phyloP scores from a whole-genome alignment of 2,329 filamentous ascomycete species.

The Penicillium brevicompactum region DNA sequence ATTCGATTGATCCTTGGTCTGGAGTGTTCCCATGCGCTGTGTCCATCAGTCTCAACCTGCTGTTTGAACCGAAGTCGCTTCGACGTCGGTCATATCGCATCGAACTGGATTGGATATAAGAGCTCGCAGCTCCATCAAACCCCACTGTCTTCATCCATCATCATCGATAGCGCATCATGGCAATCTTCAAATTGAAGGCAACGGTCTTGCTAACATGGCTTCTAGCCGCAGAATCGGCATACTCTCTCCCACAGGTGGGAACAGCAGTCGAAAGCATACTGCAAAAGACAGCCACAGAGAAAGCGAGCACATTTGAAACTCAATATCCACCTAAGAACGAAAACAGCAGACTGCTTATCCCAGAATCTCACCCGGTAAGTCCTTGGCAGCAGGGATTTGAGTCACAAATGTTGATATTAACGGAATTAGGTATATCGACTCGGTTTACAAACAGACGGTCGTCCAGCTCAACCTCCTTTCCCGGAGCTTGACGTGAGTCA shows the following conservation, averaged over 20 bases:
- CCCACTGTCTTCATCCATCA: background rate
- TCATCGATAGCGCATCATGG: slow-evolving; percentile 20
- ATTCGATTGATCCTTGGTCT: background rate
- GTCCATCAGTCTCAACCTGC: background rate
- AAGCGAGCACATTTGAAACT: slow-evolving; percentile 29
- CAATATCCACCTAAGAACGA: slow-evolving; percentile 38
- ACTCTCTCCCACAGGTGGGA: slow-evolving; percentile 26
- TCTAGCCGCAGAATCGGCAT: slow-evolving; percentile 31
- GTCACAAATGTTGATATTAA: slow-evolving; percentile 10
- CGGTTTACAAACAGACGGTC: slow-evolving; percentile 34
- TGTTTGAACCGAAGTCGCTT: slow-evolving; percentile 1
- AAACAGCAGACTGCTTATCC: slow-evolving; percentile 28
- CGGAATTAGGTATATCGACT: slow-evolving; percentile 33
- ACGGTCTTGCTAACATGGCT: slow-evolving; percentile 39
- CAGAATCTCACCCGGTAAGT: slow-evolving; percentile 37
- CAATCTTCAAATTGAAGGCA: slow-evolving; percentile 24
- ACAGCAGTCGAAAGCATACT: slow-evolving; percentile 13
- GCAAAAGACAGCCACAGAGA: slow-evolving; percentile 14
- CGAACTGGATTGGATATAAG: slow-evolving; percentile 8
- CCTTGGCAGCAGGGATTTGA: background rate
- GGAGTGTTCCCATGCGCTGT: background rate
- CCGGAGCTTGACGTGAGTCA: slow-evolving; percentile 21
- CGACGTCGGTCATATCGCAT: slow-evolving; percentile 7
- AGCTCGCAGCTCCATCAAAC: background rate
- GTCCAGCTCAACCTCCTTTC: slow-evolving; percentile 30